These are phyloP conservation scores for Strobilomyces confusus DNA, from an alignment of 768 basidiomycete genomes.

Conservation along the genomic window DNA sequence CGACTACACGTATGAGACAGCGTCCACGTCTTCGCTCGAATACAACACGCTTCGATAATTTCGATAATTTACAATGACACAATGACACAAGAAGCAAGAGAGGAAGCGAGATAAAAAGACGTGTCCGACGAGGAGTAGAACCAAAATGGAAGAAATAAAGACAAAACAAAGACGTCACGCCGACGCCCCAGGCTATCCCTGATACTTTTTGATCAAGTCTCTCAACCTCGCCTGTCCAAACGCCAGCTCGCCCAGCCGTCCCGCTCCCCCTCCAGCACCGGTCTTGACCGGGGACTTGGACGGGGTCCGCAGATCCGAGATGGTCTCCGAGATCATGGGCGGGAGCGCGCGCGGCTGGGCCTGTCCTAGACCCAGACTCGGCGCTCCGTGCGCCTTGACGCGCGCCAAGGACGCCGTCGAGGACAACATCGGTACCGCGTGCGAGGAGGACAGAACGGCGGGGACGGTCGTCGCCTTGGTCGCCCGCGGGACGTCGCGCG, in stretches of 20 bases:
- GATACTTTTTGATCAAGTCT: conserved; percentile 82
- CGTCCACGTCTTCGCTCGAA: background rate
- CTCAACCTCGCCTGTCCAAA: conserved; percentile 51
- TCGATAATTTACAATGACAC: background rate
- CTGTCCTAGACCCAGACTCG: conserved; percentile 18
- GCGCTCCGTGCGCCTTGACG: conserved; percentile 28
- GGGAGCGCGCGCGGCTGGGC: conserved; percentile 22
- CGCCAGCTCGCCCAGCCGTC: background rate
- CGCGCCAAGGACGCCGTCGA: conserved; percentile 74
- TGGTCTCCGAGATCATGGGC: conserved; percentile 34
- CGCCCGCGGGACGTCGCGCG: conserved; percentile 29
- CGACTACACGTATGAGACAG: too few species aligned
- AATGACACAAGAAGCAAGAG: background rate
- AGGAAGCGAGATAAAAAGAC: background rate
- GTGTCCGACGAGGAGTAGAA: background rate
- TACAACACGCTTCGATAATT: conserved; percentile 7
- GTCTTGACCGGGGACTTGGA: conserved; percentile 10
- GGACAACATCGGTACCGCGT: conserved; percentile 68
- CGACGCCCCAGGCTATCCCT: conserved; percentile 32
- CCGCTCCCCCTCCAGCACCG: background rate
- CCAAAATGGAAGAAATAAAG: background rate
- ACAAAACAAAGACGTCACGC: background rate
- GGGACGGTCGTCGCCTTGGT: conserved; percentile 66
- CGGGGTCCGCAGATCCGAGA: conserved; percentile 15
- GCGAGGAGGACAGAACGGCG: conserved; percentile 65